Conservation (phyloP, 2,329 filamentous ascomycete genomes). For the Epichloe baconii region DNA sequence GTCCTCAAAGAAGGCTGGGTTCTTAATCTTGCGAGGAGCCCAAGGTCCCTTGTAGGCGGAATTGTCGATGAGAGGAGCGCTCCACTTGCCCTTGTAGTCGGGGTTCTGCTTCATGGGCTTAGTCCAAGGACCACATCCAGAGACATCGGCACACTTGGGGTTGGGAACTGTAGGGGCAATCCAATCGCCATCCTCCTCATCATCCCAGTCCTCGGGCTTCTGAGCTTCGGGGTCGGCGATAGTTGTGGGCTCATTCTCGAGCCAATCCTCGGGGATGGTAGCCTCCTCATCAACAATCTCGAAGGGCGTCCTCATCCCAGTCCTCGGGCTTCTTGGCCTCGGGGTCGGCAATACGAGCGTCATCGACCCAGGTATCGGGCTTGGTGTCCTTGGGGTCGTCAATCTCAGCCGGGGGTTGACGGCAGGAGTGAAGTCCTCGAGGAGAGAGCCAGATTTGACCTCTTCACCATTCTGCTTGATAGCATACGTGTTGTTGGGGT, state of each 20-base stretch:
- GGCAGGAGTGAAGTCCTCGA: slow-evolving; percentile 86
- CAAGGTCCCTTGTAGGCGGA: slow-evolving; percentile 94
- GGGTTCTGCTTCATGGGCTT: slow-evolving; percentile 90
- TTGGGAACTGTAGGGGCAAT: slow-evolving; percentile 79
- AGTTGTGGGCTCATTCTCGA: slow-evolving; percentile 72
- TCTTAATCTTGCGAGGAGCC: slow-evolving; percentile 90
- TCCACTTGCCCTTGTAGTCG: slow-evolving; percentile 98
- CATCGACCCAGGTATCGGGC: slow-evolving; percentile 92
- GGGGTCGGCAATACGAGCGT: slow-evolving; percentile 80
- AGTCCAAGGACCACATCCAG: slow-evolving; percentile 88
- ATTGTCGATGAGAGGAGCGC: slow-evolving; percentile 86
- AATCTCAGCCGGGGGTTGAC: slow-evolving; percentile 91
- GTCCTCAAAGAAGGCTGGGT: slow-evolving; percentile 94
- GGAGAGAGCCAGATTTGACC: slow-evolving; percentile 77
- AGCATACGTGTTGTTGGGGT: slow-evolving; percentile 89
- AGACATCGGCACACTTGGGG: slow-evolving; percentile 86
- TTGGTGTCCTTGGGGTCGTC: slow-evolving; percentile 89
- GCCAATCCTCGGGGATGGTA: slow-evolving; percentile 87
- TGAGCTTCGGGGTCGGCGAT: slow-evolving; percentile 85
- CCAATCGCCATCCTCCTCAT: slow-evolving; percentile 99
- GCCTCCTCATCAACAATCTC: slow-evolving; percentile 94
- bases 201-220: slow-evolving; percentile 99
- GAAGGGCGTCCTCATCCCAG: slow-evolving; percentile 94
- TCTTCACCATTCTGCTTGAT: slow-evolving; percentile 85
- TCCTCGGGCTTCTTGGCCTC: slow-evolving; percentile 94